phyloP scores from a whole-genome alignment of 345 rosid species.

The Brassica napus region Da-Ae NC_063452.1:61427001-61427500 shows the following conservation, averaged over 20 bases:
- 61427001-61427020: slow-evolving; percentile 78
- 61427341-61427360: background rate
- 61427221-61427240: slow-evolving; percentile 91
- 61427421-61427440: no score
- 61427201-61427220: slow-evolving; percentile 95
- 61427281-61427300: slow-evolving; percentile 84
- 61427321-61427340: slow-evolving; percentile 96
- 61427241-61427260: slow-evolving; percentile 94
- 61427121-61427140: slow-evolving; percentile 93
- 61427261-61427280: slow-evolving; percentile 98
- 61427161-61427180: slow-evolving; percentile 89
- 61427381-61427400: no score
- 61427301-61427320: slow-evolving; percentile 92
- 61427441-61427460: no score
- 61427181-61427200: slow-evolving; percentile 91
- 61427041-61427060: slow-evolving; percentile 90
- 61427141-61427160: slow-evolving; percentile 95
- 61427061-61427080: slow-evolving; percentile 95
- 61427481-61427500: no score
- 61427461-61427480: no score
- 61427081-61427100: slow-evolving; percentile 89
- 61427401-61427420: no score
- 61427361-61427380: slow-evolving; percentile 5
- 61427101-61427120: slow-evolving; percentile 92
- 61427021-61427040: slow-evolving; percentile 86